Evolutionary conservation across 495 filamentous ascomycete species (phyloP).

Genomic region (Tuber brumale): DNA sequence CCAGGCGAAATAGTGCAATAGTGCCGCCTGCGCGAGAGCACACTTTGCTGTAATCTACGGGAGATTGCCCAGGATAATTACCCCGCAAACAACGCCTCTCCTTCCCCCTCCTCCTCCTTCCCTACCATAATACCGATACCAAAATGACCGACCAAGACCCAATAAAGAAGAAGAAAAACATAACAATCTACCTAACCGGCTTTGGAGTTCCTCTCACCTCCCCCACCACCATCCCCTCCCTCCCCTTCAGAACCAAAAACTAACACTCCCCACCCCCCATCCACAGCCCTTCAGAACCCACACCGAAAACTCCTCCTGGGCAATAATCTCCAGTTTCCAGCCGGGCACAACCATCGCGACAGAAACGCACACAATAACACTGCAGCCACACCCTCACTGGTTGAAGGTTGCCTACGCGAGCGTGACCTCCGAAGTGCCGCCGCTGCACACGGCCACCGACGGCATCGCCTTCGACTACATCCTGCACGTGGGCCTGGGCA

Average conservation of each 20-base stretch:
- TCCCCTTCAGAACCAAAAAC: not conserved
- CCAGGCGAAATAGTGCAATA: not conserved
- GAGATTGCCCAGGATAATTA: not conserved
- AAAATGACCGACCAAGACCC: not conserved
- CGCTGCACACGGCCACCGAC: slow-evolving; percentile 9
- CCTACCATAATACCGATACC: not conserved
- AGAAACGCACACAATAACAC: slow-evolving; percentile 15
- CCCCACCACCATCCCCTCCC: not conserved
- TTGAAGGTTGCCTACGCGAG: slow-evolving; percentile 29
- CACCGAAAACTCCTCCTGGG: slow-evolving; percentile 31
- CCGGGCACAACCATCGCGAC: slow-evolving; percentile 16
- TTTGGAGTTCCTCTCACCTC: slow-evolving; percentile 29
- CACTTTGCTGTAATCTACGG: not conserved
- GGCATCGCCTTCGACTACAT: slow-evolving; percentile 37
- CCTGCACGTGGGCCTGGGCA: slow-evolving; percentile 33
- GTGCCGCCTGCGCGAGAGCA: not conserved
- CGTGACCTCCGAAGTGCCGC: slow-evolving; percentile 22
- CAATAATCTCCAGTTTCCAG: slow-evolving; percentile 32
- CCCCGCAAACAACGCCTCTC: not conserved
- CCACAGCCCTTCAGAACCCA: slow-evolving; percentile 26
- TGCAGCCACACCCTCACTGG: slow-evolving; percentile 21
- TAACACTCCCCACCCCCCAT: slow-evolving; percentile 3
- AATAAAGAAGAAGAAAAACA: slow-evolving; percentile 9
- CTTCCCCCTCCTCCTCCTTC: not conserved
- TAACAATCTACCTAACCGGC: slow-evolving; percentile 34